These are phyloP conservation scores for Tetrahymena borealis DNA, from an alignment of 73 alveolate species.

Conservation along the genomic window DNA sequence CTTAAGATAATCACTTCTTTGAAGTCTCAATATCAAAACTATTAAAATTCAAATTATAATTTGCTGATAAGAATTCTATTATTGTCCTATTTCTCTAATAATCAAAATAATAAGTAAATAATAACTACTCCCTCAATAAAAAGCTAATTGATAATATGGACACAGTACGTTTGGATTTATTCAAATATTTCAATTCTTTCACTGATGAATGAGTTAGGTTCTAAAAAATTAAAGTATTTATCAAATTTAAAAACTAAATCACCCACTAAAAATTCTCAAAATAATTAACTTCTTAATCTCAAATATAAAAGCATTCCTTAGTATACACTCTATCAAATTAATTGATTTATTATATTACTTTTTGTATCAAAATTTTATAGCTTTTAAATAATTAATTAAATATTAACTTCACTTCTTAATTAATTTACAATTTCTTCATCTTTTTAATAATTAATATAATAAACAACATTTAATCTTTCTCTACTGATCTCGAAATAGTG, in stretches of 20 bases:
- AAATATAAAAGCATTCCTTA: too few relatives aligned
- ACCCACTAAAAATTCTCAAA: too few relatives aligned
- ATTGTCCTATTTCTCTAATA: background rate
- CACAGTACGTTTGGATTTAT: background rate
- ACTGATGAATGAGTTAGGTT: background rate
- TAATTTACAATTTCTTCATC: too few relatives aligned
- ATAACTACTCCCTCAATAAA: background rate
- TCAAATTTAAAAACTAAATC: background rate
- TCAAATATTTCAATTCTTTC: background rate
- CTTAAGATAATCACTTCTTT: background rate
- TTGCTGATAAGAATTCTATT: background rate
- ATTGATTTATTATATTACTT: too few relatives aligned
- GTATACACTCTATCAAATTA: too few relatives aligned
- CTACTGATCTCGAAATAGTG: too few relatives aligned
- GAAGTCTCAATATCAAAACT: background rate
- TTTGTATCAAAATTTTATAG: too few relatives aligned
- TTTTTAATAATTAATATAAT: too few relatives aligned
- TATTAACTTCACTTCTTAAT: too few relatives aligned
- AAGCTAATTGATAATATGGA: background rate
- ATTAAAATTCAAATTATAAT: background rate
- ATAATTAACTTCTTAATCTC: too few relatives aligned
- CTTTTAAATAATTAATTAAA: too few relatives aligned
- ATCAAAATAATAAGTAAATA: background rate
- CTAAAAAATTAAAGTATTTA: background rate
- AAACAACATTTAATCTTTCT: too few relatives aligned